phyloP scores from a whole-genome alignment of 345 rosid genomes.

The Eucalyptus sideroxylon region DNA sequence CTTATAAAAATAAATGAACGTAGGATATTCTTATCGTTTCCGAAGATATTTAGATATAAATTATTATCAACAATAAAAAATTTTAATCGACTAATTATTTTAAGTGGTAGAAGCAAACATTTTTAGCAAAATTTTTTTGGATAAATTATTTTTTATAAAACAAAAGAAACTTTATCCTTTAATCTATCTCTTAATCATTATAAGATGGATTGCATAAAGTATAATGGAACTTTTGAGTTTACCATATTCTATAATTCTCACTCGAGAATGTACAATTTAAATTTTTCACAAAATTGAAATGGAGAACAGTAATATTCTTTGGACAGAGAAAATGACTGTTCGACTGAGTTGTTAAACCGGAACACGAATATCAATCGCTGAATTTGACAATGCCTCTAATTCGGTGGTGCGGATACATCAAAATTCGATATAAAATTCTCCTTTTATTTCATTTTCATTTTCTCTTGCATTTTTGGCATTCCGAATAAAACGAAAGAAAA shows the following conservation, averaged over 20 bases:
- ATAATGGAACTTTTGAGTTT: background rate
- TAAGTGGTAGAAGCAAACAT: background rate
- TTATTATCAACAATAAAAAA: too few relatives aligned
- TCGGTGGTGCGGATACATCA: background rate
- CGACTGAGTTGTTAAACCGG: background rate
- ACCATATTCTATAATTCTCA: background rate
- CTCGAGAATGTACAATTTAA: background rate
- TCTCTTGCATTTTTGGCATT: background rate
- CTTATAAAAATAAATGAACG: background rate
- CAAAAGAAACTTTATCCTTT: background rate
- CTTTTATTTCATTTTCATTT: background rate
- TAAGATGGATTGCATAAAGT: background rate
- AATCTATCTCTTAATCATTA: background rate
- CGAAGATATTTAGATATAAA: too few relatives aligned
- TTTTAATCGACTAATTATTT: too few relatives aligned
- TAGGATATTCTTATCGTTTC: accelerated
- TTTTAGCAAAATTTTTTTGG: too few relatives aligned
- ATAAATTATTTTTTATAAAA: too few relatives aligned
- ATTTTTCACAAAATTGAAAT: background rate
- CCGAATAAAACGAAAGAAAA: background rate
- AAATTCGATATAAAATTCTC: background rate
- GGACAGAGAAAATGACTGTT: background rate
- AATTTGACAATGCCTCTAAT: background rate
- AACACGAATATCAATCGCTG: background rate
- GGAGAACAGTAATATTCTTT: background rate